A percentile compares a stretch with the other conserved stretches of the same genome.
Evolutionary conservation across 768 basidiomycete species (phyloP).

Genomic region (Thelephora aurantiotincta): DNA sequence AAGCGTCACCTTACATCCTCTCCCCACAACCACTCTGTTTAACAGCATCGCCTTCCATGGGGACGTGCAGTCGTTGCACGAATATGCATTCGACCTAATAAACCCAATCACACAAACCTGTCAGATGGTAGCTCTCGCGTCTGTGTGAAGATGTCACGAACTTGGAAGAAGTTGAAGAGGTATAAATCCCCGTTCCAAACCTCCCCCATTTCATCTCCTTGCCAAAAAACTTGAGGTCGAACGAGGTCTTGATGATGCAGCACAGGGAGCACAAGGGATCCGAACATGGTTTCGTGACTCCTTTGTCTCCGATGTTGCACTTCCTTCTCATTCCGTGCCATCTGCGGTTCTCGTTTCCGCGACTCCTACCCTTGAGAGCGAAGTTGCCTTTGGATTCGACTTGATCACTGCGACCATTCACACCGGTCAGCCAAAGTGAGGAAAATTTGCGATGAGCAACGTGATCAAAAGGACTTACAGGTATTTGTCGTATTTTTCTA

Average conservation of each 20-base stretch:
- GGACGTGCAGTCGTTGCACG: constrained; percentile 31
- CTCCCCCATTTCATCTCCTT: constrained; percentile 65
- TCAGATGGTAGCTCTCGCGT: background rate
- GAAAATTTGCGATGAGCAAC: background rate
- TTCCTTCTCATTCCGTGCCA: constrained; percentile 62
- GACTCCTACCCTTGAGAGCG: background rate
- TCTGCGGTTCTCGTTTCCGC: constrained; percentile 31
- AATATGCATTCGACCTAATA: constrained; percentile 55
- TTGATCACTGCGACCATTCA: background rate
- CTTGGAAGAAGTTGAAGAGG: constrained; percentile 64
- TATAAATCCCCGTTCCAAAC: constrained; percentile 62
- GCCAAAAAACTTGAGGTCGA: constrained; percentile 44
- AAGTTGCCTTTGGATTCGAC: background rate
- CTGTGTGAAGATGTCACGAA: constrained; percentile 13
- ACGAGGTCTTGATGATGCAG: constrained; percentile 49
- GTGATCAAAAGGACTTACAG: constrained; percentile 23
- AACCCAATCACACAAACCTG: background rate
- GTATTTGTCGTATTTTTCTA: constrained; percentile 47
- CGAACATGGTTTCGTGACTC: constrained; percentile 36
- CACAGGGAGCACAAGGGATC: constrained; percentile 47
- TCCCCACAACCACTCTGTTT: constrained; percentile 62
- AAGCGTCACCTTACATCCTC: constrained; percentile 49
- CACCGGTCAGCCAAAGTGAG: background rate
- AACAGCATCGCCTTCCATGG: constrained; percentile 48
- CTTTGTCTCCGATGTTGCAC: constrained; percentile 51